Evolutionary conservation across 495 filamentous ascomycete species (phyloP).

Genomic region (Apodospora peruviana): DNA sequence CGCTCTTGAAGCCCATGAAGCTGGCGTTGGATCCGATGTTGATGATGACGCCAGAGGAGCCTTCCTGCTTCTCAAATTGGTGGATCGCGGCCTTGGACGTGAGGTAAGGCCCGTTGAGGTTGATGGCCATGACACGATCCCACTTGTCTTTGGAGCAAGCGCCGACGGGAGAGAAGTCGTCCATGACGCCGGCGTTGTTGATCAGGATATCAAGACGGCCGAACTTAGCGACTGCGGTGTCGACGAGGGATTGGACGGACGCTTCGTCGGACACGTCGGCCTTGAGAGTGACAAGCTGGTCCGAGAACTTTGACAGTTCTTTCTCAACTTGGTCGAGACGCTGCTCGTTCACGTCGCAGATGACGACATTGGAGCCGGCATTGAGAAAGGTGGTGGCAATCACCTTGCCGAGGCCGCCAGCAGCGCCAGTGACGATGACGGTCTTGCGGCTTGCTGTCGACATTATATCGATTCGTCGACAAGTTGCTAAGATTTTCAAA

Average conservation of each 20-base stretch:
- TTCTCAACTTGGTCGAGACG: conserved; percentile 26
- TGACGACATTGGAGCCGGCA: conserved; percentile 36
- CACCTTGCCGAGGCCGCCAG: conserved; percentile 36
- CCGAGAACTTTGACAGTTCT: conserved; percentile 20
- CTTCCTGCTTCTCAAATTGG: conserved; percentile 33
- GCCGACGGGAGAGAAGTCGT: conserved; percentile 50
- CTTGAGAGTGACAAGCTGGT: conserved; percentile 22
- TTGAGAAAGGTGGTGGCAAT: conserved; percentile 33
- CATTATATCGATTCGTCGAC: no score
- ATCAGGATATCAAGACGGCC: conserved; percentile 42
- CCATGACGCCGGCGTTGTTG: conserved; percentile 50
- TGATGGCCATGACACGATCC: conserved; percentile 54
- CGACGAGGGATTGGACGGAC: conserved; percentile 29
- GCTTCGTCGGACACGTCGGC: conserved; percentile 34
- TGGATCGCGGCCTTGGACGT: conserved; percentile 48
- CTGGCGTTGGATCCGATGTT: conserved; percentile 43
- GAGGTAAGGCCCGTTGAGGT: conserved; percentile 54
- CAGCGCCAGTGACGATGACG: conserved; percentile 39
- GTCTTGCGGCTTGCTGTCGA: conserved; percentile 28
- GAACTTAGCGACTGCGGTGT: conserved; percentile 28
- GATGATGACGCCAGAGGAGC: conserved; percentile 33
- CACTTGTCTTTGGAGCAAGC: conserved; percentile 44
- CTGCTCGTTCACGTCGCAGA: conserved; percentile 42
- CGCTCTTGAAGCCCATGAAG: conserved; percentile 27
- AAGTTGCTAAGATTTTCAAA: no score